Conservation (phyloP, 306 rosid genomes). For the Dryas drummondii region DNA sequence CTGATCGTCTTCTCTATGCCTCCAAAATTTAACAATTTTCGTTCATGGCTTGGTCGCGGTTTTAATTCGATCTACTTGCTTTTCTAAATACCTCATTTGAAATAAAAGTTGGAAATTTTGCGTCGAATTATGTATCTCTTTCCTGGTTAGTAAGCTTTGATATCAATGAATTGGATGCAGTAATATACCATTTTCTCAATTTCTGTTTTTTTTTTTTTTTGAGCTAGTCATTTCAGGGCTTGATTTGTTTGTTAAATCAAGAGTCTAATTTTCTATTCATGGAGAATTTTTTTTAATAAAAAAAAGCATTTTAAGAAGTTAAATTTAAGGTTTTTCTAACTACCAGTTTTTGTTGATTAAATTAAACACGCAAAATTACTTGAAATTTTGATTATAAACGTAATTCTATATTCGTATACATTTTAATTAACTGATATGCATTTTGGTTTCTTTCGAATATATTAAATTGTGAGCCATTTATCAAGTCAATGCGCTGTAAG, state of each 20-base stretch:
- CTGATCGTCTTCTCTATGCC: background rate
- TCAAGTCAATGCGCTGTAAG: background rate
- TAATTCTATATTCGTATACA: background rate
- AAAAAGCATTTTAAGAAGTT: no score
- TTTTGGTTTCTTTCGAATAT: background rate
- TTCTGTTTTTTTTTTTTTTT: background rate
- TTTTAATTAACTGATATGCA: background rate
- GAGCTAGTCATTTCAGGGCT: background rate
- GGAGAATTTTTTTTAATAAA: no score
- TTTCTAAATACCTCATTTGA: background rate
- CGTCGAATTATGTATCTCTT: conserved; percentile 12
- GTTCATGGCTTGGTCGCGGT: background rate
- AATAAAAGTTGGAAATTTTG: background rate
- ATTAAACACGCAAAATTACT: background rate
- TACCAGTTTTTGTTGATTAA: background rate
- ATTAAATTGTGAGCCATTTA: background rate
- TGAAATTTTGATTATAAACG: background rate
- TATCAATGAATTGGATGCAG: background rate
- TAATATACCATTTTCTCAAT: background rate
- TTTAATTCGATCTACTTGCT: conserved; percentile 5
- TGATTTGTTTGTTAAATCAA: background rate
- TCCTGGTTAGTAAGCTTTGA: background rate
- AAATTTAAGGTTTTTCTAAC: no score
- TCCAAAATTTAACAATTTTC: background rate
- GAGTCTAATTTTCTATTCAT: background rate